A percentile compares a stretch with the other conserved stretches of the same genome.
phyloP scores from a whole-genome alignment of 192 early-diverging fungal species.

The Umbelopsis isabellina region DNA sequence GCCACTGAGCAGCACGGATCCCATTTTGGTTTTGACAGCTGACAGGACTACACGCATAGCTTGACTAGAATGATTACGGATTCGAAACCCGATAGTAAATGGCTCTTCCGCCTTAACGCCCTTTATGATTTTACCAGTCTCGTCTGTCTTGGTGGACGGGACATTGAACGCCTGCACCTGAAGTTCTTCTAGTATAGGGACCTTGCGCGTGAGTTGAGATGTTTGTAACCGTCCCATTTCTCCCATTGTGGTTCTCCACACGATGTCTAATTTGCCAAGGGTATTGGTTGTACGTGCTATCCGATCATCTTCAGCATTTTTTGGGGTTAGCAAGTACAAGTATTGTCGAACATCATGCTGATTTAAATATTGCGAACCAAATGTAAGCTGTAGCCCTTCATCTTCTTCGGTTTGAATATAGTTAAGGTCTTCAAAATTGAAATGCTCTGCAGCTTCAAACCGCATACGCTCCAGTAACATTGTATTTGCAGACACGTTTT shows the following conservation, averaged over 20 bases:
- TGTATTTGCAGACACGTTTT: conserved; percentile 76
- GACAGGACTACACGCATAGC: conserved; percentile 61
- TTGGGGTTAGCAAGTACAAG: conserved; percentile 81
- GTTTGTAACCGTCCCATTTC: conserved; percentile 91
- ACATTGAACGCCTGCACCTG: conserved; percentile 59
- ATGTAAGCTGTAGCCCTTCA: conserved; percentile 41
- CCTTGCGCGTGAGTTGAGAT: conserved; percentile 86
- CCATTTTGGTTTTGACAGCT: conserved; percentile 80
- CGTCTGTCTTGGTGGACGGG: conserved; percentile 22
- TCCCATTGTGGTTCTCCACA: conserved; percentile 92
- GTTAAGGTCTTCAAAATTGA: conserved; percentile 73
- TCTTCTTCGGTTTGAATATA: conserved; percentile 27
- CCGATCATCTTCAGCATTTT: conserved; percentile 52
- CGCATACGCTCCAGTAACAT: conserved; percentile 89
- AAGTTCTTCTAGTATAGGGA: conserved; percentile 72
- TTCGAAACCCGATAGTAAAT: conserved; percentile 64
- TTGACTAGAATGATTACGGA: conserved; percentile 58
- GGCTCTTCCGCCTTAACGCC: conserved; percentile 61
- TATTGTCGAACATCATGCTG: conserved; percentile 91
- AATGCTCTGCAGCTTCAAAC: conserved; percentile 82
- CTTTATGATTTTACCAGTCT: neutral
- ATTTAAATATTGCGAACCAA: conserved; percentile 60
- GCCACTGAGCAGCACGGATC: conserved; percentile 69
- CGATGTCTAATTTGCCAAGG: conserved; percentile 92
- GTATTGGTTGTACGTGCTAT: conserved; percentile 74